A percentile compares a stretch with the other conserved stretches of the same genome.
phyloP scores from a whole-genome alignment of 1,284 basidiomycete genomes.

The Rhodotorula glutinis region DNA sequence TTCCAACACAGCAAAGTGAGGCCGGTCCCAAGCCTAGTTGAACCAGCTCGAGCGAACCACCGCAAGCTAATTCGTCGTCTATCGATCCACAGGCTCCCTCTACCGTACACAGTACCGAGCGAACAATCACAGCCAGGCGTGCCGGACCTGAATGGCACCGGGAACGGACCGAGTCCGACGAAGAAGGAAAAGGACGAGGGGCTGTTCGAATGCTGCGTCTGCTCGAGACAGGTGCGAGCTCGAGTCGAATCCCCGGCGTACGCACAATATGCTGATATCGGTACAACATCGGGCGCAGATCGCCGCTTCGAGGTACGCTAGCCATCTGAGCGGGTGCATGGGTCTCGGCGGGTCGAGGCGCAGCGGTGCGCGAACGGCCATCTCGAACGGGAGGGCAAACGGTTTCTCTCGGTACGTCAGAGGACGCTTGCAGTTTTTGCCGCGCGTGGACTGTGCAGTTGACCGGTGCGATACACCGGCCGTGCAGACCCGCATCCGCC shows the following conservation, averaged over 20 bases:
- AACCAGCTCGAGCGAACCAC: not conserved
- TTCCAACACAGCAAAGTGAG: constrained; percentile 9
- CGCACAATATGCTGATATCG: not conserved
- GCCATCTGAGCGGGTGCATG: constrained; percentile 32
- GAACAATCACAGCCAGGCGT: not conserved
- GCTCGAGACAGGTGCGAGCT: constrained; percentile 14
- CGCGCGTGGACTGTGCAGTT: not conserved
- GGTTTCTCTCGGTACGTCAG: not conserved
- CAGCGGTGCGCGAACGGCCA: not conserved
- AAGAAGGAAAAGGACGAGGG: constrained; percentile 37
- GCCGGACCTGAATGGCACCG: not conserved
- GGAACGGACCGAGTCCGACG: constrained; percentile 12
- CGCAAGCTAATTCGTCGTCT: not conserved
- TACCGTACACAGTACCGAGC: not conserved
- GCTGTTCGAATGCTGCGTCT: constrained; percentile 27
- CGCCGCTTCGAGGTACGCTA: constrained; percentile 31
- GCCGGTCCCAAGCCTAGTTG: not conserved
- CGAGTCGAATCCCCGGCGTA: not conserved
- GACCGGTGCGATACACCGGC: too few species aligned
- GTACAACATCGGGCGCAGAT: constrained; percentile 5
- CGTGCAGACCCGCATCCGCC: constrained; percentile 9
- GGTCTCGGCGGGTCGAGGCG: constrained; percentile 9
- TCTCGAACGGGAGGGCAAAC: not conserved
- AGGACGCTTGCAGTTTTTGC: too few species aligned
- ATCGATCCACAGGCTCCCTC: not conserved